Conservation (phyloP, 163 green algal genomes). For the Trebouxia gelatinosa region DNA sequence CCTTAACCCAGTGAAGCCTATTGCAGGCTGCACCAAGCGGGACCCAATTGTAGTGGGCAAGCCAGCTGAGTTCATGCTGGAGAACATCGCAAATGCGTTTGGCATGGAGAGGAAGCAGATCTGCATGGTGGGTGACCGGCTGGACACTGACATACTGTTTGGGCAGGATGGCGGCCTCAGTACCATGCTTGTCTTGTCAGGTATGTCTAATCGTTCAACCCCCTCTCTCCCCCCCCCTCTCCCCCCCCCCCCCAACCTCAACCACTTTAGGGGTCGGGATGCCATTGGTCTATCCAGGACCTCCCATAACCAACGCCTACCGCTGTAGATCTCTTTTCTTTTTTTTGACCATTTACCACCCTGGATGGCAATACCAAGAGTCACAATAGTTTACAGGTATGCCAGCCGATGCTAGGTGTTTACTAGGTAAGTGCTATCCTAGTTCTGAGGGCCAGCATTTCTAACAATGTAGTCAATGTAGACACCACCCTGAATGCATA, state of each 20-base stretch:
- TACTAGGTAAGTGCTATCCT: too few relatives aligned
- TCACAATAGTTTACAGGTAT: too few relatives aligned
- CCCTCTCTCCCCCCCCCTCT: neutral
- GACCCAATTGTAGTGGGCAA: constrained; percentile 97
- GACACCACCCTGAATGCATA: too few relatives aligned
- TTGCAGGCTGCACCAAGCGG: constrained; percentile 78
- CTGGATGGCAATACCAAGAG: too few relatives aligned
- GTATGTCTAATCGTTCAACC: constrained; percentile 39
- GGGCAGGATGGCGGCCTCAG: constrained; percentile 92
- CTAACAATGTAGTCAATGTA: too few relatives aligned
- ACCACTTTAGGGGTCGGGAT: neutral
- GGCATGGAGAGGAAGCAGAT: constrained; percentile 83
- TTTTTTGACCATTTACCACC: too few relatives aligned
- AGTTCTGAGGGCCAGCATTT: too few relatives aligned
- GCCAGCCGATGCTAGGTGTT: too few relatives aligned
- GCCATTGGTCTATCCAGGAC: neutral
- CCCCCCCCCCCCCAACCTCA: neutral
- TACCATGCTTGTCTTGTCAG: constrained; percentile 93
- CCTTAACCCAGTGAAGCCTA: too few relatives aligned
- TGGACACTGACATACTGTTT: constrained; percentile 99
- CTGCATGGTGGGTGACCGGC: constrained; percentile 97
- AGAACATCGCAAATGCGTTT: constrained; percentile 79
- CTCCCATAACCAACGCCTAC: too few relatives aligned
- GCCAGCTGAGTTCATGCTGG: constrained; percentile 90
- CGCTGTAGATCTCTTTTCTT: too few relatives aligned